phyloP scores from a whole-genome alignment of 371 early-diverging fungal genomes.

The Capillidium rhysosporum region DNA sequence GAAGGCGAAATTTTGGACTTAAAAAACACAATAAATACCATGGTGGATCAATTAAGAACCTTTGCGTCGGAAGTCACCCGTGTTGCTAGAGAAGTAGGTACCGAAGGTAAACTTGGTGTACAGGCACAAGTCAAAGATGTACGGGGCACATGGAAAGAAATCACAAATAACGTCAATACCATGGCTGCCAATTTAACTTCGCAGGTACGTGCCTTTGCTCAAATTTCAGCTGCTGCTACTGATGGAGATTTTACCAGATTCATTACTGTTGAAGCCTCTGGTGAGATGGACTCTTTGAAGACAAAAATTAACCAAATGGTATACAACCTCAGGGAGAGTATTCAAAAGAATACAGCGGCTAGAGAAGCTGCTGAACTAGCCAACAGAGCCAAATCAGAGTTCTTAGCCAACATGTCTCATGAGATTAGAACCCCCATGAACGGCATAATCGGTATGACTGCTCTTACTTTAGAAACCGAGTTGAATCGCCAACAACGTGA shows the following conservation, averaged over 20 bases:
- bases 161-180: conserved; percentile 31
- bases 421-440: conserved; percentile 31
- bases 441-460: conserved; percentile 58
- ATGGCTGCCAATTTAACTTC: conserved; percentile 34
- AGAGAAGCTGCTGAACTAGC: conserved; percentile 54
- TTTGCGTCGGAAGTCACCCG: conserved; percentile 31
- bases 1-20: conserved; percentile 29
- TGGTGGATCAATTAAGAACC: conserved; percentile 23
- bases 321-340: conserved; percentile 35
- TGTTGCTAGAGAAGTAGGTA: conserved; percentile 39
- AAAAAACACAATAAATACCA: conserved; percentile 26
- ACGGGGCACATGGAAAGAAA: conserved; percentile 41
- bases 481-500: conserved; percentile 53
- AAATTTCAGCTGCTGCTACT: conserved; percentile 36
- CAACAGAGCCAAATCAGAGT: conserved; percentile 23
- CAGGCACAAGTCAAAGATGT: conserved; percentile 25
- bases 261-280: conserved; percentile 47
- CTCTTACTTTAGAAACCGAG: conserved; percentile 37
- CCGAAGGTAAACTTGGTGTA: conserved; percentile 30
- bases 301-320: conserved; percentile 60
- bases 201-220: conserved; percentile 38
- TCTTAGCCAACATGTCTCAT: conserved; percentile 7
- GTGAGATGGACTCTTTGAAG: conserved; percentile 58
- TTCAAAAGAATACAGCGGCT: conserved; percentile 44
- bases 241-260: conserved; percentile 39